phyloP scores from a whole-genome alignment of 139 green algal species.

The Yamagishiella unicocca region DNA sequence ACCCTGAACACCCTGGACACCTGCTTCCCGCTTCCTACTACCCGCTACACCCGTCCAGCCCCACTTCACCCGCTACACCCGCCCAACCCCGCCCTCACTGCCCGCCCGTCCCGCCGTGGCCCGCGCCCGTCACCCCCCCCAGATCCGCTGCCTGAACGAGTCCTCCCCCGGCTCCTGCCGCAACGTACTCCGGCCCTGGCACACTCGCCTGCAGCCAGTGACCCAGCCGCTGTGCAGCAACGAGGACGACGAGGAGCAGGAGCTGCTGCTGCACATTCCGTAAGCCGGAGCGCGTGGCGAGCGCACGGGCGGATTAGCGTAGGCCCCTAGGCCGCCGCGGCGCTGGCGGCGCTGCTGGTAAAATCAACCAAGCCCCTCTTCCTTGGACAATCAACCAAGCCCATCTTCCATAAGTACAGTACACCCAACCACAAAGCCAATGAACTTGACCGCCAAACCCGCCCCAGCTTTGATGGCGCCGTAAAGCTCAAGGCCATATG shows the following conservation, averaged over 20 bases:
- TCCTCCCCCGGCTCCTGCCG: slow-evolving; percentile 64
- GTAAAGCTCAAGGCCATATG: slow-evolving; percentile 90
- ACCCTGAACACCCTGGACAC: background rate
- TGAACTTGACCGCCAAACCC: no score
- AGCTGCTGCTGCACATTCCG: slow-evolving; percentile 92
- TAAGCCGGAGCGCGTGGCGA: no score
- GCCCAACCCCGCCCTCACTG: background rate
- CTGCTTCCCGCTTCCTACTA: background rate
- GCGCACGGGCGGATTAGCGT: no score
- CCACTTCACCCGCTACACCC: background rate
- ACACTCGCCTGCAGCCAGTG: slow-evolving; percentile 65
- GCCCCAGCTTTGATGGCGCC: slow-evolving; percentile 84
- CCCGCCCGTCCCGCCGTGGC: no score
- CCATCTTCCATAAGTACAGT: no score
- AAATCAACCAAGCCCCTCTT: no score
- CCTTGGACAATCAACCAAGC: no score
- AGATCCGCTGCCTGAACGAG: slow-evolving; percentile 90
- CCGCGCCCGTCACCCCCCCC: no score
- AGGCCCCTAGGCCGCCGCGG: no score
- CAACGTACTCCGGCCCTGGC: slow-evolving; percentile 76
- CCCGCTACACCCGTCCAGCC: background rate
- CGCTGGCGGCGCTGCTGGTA: no score
- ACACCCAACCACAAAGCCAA: no score
- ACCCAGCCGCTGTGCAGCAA: slow-evolving; percentile 64
- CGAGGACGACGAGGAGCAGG: slow-evolving; percentile 85